Conservation (phyloP, 2,329 filamentous ascomycete species). For the Neofusicoccum laricinum region DNA sequence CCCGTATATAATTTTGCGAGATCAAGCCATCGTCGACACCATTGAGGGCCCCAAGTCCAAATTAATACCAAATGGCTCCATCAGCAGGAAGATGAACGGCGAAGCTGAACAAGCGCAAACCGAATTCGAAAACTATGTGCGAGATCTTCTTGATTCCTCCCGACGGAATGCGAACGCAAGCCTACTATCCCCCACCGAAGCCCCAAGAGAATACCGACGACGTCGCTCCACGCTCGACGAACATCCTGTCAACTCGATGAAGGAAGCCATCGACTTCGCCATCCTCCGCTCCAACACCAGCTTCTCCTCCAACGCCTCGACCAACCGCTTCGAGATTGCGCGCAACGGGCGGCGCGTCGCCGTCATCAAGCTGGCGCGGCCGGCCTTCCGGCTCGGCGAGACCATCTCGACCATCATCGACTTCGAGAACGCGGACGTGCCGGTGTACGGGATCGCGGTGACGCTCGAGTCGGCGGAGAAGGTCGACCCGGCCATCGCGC, state of each 20-base stretch:
- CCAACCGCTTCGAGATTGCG: constrained; percentile 94
- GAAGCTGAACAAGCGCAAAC: constrained; percentile 26
- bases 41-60: constrained; percentile 38
- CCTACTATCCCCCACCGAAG: constrained; percentile 71
- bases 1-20: constrained; percentile 84
- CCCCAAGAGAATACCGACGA: constrained; percentile 38
- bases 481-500: constrained; percentile 73
- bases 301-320: constrained; percentile 65
- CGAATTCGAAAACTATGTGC: constrained; percentile 44
- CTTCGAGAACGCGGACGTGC: constrained; percentile 69
- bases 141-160: constrained; percentile 43
- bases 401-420: constrained; percentile 80
- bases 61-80: constrained; percentile 10
- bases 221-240: constrained; percentile 57
- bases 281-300: constrained; percentile 64
- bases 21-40: constrained; percentile 62
- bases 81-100: constrained; percentile 19
- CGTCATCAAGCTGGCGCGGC: constrained; percentile 82
- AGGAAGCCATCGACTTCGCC: constrained; percentile 86
- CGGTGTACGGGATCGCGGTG: constrained; percentile 81
- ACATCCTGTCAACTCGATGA: constrained; percentile 52
- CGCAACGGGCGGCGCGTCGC: constrained; percentile 89
- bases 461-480: constrained; percentile 85
- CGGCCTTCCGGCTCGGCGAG: constrained; percentile 86
- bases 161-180: constrained; percentile 36